These are phyloP conservation scores for Bullera alba DNA, from an alignment of 768 basidiomycete species.

Conservation along the genomic window DNA sequence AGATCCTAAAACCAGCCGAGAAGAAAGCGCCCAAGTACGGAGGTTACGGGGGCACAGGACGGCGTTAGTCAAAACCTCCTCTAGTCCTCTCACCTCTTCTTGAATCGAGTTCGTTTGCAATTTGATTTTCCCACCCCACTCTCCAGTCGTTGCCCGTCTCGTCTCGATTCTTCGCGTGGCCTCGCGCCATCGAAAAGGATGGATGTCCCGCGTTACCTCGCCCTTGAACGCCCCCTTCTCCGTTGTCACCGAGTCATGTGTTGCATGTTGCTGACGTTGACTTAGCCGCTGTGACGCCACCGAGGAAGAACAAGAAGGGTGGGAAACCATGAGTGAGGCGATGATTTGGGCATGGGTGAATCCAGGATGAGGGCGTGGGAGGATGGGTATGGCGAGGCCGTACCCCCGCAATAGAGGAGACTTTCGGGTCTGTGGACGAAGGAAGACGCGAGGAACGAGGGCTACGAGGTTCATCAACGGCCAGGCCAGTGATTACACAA, in stretches of 20 bases:
- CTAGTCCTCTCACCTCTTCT: constrained; percentile 63
- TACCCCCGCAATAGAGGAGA: no score
- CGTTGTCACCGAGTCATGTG: neutral
- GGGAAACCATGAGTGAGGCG: constrained; percentile 51
- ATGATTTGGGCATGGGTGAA: no score
- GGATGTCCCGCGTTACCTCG: no score
- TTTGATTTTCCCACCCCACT: no score
- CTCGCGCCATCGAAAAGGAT: no score
- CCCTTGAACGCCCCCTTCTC: neutral
- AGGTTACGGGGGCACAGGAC: constrained; percentile 40
- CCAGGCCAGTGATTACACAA: no score
- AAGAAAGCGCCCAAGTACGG: constrained; percentile 74
- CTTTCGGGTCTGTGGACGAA: no score
- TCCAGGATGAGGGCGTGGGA: no score
- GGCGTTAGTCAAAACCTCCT: constrained; percentile 48
- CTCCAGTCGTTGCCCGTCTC: neutral
- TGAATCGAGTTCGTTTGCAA: neutral
- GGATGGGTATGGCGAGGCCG: no score
- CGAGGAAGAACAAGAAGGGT: constrained; percentile 95
- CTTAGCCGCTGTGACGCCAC: constrained; percentile 70
- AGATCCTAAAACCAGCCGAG: constrained; percentile 99
- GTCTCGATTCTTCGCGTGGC: neutral
- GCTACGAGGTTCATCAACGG: no score
- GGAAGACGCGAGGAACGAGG: no score
- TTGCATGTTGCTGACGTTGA: constrained; percentile 1